Evolutionary conservation across 768 basidiomycete genomes (phyloP), one percentile per base, ranked within the genome.

Genomic region (Suillus placidus): DNA sequence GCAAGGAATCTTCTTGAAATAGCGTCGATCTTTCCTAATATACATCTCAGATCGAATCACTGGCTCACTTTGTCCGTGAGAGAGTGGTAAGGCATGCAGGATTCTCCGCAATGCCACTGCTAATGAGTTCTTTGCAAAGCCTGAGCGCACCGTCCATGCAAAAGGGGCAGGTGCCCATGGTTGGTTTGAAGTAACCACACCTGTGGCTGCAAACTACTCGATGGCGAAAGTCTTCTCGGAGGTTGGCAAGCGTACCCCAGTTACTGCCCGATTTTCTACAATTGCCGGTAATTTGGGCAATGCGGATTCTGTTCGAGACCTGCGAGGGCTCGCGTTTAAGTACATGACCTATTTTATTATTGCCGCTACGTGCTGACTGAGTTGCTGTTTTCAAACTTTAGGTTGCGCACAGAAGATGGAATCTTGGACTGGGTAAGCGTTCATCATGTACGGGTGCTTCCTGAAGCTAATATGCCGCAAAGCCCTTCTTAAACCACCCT

Each of bases 271-370:
- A 20, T 85, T 87, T 76, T 83, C 81, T 38, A 88, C 87, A 37
- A 87, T 88, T 54, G 78, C 79, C 16, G 85, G 86, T n/a, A 81
- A 83, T 18, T 72, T 80, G 52, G 86, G 86, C 18, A 80, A 79
- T 30, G 79, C 84, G 1, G 86, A 87, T 68, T 73, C 74, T 58
- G 77, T 81, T 37, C 74, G 85, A 40, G 85, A 88, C 64, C 81
- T 85, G 6, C 78, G 86, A 65, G 87, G 87, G 1, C 84, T 87
- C 68, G 84, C 84, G 2, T 75, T 80, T 32, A 80, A 85, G 76
- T 80, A 78, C 47, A 81, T 78, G 32, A 13, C 66, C 68, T 18
- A 23, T 75, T 78, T 56, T 54, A 18, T 32, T 35, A 16, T 38
- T 30, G 23, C 13, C 35, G 14, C 20, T 12, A 51, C 18, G 9